Percentiles rank a stretch among this genome's conserved stretches.
phyloP scores from a whole-genome alignment of 257 asterid species.

The Solanum corneliomulleri region DNA sequence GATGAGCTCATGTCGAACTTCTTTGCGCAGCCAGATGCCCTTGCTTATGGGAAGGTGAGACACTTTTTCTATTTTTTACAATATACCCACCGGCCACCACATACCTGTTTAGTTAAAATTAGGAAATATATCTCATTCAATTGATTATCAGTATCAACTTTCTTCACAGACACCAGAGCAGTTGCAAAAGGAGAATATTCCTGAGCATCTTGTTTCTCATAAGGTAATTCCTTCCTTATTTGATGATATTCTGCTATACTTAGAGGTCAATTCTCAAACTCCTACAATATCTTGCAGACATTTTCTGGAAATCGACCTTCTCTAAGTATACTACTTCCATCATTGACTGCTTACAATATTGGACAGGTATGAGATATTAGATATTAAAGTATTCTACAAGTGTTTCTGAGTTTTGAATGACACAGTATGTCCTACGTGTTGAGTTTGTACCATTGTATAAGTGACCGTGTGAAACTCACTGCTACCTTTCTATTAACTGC shows the following conservation, averaged over 20 bases:
- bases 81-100: neutral
- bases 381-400: neutral
- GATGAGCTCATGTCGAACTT: slow-evolving; percentile 99
- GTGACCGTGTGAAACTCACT: neutral
- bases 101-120: neutral
- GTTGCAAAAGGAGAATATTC: slow-evolving; percentile 69
- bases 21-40: slow-evolving; percentile 99
- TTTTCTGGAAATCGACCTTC: slow-evolving; percentile 97
- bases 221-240: slow-evolving; percentile 37
- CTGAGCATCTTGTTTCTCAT: slow-evolving; percentile 72
- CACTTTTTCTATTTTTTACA: neutral
- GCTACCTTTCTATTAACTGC: neutral
- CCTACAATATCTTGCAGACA: slow-evolving; percentile 40
- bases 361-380: slow-evolving; percentile 67
- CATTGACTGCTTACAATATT: slow-evolving; percentile 75
- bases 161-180: slow-evolving; percentile 77
- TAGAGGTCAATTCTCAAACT: neutral
- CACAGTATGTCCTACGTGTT: neutral
- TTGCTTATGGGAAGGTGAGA: slow-evolving; percentile 89
- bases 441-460: neutral
- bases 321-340: slow-evolving; percentile 86
- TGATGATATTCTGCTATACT: slow-evolving; percentile 1
- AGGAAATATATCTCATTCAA: neutral
- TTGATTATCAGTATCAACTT: neutral
- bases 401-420: neutral